A percentile compares a stretch with the other conserved stretches of the same genome.
Conservation (phyloP, 2,329 filamentous ascomycete genomes). For the Talaromyces verruculosus region DNA sequence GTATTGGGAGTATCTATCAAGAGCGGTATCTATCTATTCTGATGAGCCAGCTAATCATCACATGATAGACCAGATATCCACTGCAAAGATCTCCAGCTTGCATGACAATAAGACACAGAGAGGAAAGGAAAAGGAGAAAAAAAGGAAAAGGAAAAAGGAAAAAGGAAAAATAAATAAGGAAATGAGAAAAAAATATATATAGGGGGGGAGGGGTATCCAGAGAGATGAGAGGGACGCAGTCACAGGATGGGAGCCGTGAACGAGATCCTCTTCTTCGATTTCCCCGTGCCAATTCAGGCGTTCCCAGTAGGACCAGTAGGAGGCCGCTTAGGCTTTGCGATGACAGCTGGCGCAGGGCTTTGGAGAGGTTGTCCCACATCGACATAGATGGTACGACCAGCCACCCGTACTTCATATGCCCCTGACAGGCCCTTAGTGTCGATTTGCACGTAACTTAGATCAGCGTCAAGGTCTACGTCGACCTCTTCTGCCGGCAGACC, state of each 20-base stretch:
- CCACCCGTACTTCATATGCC: not conserved
- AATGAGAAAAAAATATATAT: not conserved
- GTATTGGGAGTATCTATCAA: not conserved
- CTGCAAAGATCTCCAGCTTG: not conserved
- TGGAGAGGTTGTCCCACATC: not conserved
- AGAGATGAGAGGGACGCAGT: not conserved
- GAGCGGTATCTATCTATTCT: not conserved
- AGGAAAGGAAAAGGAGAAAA: not conserved
- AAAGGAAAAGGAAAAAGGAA: not conserved
- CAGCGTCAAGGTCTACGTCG: not conserved
- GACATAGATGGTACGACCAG: not conserved
- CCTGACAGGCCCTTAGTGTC: not conserved
- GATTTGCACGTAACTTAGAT: not conserved
- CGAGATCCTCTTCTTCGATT: not conserved
- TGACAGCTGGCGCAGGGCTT: not conserved
- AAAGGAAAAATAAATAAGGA: not conserved
- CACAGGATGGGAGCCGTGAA: not conserved
- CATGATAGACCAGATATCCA: not conserved
- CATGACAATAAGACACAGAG: not conserved
- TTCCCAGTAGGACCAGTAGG: not conserved
- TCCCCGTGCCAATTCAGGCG: not conserved
- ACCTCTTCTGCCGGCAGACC: fast-evolving
- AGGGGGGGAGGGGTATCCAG: not conserved
- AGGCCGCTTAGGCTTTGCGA: not conserved
- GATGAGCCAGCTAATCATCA: not conserved